A percentile compares a stretch with the other conserved stretches of the same genome.
Conservation (phyloP, 139 green algal genomes). For the Picochlorum costavermella region DNA sequence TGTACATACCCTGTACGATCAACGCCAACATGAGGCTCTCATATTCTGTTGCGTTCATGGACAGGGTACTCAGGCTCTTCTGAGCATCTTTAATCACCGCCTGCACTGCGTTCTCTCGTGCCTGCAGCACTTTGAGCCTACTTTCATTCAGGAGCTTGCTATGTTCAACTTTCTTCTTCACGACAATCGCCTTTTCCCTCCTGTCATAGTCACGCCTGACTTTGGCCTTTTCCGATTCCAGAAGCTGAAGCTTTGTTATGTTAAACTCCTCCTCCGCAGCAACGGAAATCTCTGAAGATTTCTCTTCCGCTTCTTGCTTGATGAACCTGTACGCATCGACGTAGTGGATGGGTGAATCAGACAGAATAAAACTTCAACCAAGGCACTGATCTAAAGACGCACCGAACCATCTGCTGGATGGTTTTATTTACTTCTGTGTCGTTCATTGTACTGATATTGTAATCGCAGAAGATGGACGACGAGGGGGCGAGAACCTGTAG, state of each 20-base stretch:
- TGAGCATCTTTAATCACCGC: constrained; percentile 50
- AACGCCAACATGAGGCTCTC: constrained; percentile 74
- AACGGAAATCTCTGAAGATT: constrained; percentile 91
- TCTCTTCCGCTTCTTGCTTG: constrained; percentile 96
- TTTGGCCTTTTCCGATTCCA: constrained; percentile 93
- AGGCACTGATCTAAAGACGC: background rate
- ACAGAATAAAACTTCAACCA: background rate
- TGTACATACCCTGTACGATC: constrained; percentile 70
- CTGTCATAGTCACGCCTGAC: constrained; percentile 94
- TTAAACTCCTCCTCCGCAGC: constrained; percentile 98
- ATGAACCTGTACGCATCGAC: constrained; percentile 66
- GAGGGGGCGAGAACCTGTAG: too few species aligned
- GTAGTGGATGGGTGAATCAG: background rate
- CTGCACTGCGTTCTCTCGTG: constrained; percentile 76
- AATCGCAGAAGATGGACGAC: too few species aligned
- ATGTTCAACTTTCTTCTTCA: constrained; percentile 98
- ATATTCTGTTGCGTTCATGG: constrained; percentile 64
- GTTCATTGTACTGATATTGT: constrained; percentile 26
- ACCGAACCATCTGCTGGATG: constrained; percentile 91
- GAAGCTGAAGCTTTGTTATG: constrained; percentile 92
- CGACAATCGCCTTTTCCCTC: constrained; percentile 81
- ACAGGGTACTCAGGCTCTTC: constrained; percentile 44
- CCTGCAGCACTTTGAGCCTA: constrained; percentile 85
- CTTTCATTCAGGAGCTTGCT: constrained; percentile 94
- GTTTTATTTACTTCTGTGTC: constrained; percentile 61